Conservation (phyloP, 768 basidiomycete species). For the Mycena epipterygia region DNA sequence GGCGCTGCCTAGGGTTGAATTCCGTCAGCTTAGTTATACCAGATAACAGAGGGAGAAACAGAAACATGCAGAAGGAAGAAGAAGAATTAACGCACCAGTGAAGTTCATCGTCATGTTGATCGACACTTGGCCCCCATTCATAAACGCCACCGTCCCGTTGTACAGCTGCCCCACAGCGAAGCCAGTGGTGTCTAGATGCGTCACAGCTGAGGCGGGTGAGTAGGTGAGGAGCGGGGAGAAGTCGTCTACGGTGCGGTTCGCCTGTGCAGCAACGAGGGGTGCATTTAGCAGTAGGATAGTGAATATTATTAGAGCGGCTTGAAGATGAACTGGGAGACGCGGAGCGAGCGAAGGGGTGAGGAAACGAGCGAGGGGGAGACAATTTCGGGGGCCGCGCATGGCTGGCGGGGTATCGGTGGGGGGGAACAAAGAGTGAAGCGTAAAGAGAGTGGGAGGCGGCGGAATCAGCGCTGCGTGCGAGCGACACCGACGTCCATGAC, state of each 20-base stretch:
- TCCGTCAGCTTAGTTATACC: not conserved
- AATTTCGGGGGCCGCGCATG: too few relatives aligned
- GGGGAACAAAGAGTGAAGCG: too few relatives aligned
- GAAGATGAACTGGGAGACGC: too few relatives aligned
- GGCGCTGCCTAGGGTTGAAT: conserved; percentile 4
- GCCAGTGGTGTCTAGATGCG: conserved; percentile 23
- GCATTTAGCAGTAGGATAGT: too few relatives aligned
- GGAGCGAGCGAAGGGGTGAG: too few relatives aligned
- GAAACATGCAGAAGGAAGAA: too few relatives aligned
- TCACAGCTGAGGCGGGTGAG: conserved; percentile 16
- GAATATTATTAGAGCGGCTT: too few relatives aligned
- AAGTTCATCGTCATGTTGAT: conserved; percentile 35
- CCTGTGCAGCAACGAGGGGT: conserved; percentile 4
- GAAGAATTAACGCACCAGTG: conserved; percentile 25
- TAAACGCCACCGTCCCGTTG: conserved; percentile 31
- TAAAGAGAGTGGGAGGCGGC: too few relatives aligned
- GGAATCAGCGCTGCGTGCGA: too few relatives aligned
- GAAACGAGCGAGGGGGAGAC: too few relatives aligned
- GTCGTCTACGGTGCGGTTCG: conserved; percentile 35
- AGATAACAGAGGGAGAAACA: not conserved
- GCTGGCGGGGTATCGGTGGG: too few relatives aligned
- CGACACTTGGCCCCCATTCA: conserved; percentile 10
- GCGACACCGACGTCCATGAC: too few relatives aligned
- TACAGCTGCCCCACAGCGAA: conserved; percentile 32
- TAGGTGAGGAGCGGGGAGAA: conserved; percentile 25